Percentiles rank a stretch among this genome's conserved stretches.
Evolutionary conservation across 805 yeast species (phyloP).

Genomic region (Komagataella kurtzmanii): DNA sequence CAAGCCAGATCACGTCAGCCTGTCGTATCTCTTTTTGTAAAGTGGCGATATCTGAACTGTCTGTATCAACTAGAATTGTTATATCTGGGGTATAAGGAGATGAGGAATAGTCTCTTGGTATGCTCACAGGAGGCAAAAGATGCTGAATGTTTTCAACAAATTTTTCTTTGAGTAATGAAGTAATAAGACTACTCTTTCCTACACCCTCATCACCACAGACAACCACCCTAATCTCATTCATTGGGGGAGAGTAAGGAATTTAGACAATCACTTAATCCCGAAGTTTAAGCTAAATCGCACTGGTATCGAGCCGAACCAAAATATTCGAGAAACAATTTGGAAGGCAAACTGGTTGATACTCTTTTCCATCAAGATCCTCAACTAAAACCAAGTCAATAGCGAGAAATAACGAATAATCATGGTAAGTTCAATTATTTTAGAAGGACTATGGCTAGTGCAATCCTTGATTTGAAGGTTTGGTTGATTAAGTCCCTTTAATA

Average conservation of each 20-base stretch:
- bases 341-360: not conserved
- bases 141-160: slow-evolving; percentile 68
- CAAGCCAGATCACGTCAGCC: slow-evolving; percentile 91
- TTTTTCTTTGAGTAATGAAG: slow-evolving; percentile 70
- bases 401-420: not conserved
- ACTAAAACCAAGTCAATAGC: not conserved
- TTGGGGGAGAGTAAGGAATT: not conserved
- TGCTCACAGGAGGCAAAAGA: slow-evolving; percentile 71
- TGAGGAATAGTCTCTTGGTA: slow-evolving; percentile 59
- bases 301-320: not conserved
- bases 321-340: not conserved
- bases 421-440: not conserved
- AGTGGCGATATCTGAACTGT: slow-evolving; percentile 43
- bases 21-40: slow-evolving; percentile 64
- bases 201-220: slow-evolving; percentile 93
- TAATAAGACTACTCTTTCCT: slow-evolving; percentile 70
- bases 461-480: not conserved
- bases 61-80: slow-evolving; percentile 72
- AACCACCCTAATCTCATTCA: slow-evolving; percentile 59
- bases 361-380: not conserved
- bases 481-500: not conserved
- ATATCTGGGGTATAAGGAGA: slow-evolving; percentile 46
- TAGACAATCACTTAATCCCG: not conserved
- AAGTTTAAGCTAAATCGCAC: not conserved
- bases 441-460: not conserved